A percentile compares a stretch with the other conserved stretches of the same genome.
These are phyloP conservation scores for Colletotrichum musicola DNA, from an alignment of 2,329 filamentous ascomycete species.

Conservation along the genomic window DNA sequence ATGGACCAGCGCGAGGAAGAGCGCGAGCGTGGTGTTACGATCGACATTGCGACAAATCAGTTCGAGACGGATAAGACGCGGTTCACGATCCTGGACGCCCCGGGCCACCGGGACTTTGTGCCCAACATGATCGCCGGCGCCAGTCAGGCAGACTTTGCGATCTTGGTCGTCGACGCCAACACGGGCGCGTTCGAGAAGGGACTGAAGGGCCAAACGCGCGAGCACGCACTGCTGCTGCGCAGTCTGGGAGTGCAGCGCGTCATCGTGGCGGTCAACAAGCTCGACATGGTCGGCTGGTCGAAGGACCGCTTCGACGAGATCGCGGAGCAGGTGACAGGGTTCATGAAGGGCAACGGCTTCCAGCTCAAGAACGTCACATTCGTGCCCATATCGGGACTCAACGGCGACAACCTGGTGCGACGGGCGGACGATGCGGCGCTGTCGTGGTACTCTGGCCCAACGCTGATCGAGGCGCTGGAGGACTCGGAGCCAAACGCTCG, in stretches of 20 bases:
- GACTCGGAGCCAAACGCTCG: constrained; percentile 79
- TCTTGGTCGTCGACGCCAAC: constrained; percentile 92
- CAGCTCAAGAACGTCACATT: constrained; percentile 84
- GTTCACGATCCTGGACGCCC: constrained; percentile 96
- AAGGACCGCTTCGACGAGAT: constrained; percentile 88
- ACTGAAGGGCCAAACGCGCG: constrained; percentile 91
- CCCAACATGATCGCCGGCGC: constrained; percentile 99
- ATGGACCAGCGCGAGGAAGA: constrained; percentile 94
- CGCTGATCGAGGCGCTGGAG: constrained; percentile 87
- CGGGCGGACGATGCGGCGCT: constrained; percentile 67
- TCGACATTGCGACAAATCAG: constrained; percentile 94
- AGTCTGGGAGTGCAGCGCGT: constrained; percentile 92
- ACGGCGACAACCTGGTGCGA: constrained; percentile 85
- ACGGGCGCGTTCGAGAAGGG: constrained; percentile 95
- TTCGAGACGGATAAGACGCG: constrained; percentile 89
- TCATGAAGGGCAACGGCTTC: constrained; percentile 86
- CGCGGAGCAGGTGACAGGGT: constrained; percentile 82
- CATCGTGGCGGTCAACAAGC: constrained; percentile 94
- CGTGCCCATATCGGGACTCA: constrained; percentile 89
- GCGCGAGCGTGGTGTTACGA: constrained; percentile 89
- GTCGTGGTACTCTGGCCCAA: constrained; percentile 85
- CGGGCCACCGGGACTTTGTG: constrained; percentile 94
- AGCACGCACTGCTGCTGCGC: constrained; percentile 89
- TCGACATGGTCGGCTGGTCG: constrained; percentile 89
- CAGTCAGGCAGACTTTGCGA: constrained; percentile 94